Percentiles rank a stretch among this genome's conserved stretches.
phyloP scores from a whole-genome alignment of 2,329 filamentous ascomycete genomes.

The Colletotrichum sp. region DNA sequence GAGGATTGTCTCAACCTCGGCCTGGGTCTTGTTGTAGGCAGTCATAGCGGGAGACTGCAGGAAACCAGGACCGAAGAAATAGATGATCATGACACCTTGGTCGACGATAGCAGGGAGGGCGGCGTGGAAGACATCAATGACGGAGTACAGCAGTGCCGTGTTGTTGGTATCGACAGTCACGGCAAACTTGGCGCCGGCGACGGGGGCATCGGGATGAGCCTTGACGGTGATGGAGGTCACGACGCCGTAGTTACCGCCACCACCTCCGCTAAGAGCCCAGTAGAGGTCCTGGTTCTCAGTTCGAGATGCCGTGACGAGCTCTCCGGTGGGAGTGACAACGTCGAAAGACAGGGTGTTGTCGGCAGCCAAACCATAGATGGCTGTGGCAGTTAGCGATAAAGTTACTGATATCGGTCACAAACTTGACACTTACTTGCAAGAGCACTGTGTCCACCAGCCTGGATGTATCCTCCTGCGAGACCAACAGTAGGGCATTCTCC shows the following conservation, averaged over 20 bases:
- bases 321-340: constrained; percentile 57
- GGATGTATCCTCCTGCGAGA: constrained; percentile 57
- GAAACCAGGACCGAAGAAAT: constrained; percentile 38
- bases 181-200: constrained; percentile 27
- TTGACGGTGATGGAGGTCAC: constrained; percentile 61
- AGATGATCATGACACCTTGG: constrained; percentile 19
- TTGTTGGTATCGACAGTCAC: constrained; percentile 49
- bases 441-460: constrained; percentile 58
- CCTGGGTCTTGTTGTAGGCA: constrained; percentile 45
- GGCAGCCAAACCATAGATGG: constrained; percentile 60
- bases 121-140: constrained; percentile 26
- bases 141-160: constrained; percentile 35
- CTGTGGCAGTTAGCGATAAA: background rate
- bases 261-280: constrained; percentile 65
- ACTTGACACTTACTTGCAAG: constrained; percentile 37
- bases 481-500: constrained; percentile 57
- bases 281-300: constrained; percentile 63
- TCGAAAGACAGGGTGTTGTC: constrained; percentile 67
- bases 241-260: constrained; percentile 50
- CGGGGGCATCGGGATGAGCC: constrained; percentile 47
- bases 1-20: constrained; percentile 43
- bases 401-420: constrained; percentile 20
- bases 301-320: constrained; percentile 55
- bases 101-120: constrained; percentile 16
- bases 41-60: constrained; percentile 36